Percentiles rank a stretch among this genome's conserved stretches.
These are phyloP conservation scores for Corymbia citriodora DNA, from an alignment of 441 rosid species.

Conservation along the genomic window DNA sequence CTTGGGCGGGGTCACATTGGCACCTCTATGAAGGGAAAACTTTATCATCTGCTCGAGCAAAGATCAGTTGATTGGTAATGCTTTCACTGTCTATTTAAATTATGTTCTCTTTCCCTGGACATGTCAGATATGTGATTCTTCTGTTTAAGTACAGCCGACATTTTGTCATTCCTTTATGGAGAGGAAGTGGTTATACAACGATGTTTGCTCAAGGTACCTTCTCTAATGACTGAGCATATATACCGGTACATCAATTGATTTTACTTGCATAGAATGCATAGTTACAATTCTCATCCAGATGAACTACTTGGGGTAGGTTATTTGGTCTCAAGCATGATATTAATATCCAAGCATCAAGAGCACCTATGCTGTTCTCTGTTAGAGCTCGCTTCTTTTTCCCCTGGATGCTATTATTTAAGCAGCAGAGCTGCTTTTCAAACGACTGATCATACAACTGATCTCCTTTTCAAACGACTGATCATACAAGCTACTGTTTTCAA, in stretches of 20 bases:
- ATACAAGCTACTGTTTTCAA: neutral
- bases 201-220: slow-evolving; percentile 86
- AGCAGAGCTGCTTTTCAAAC: neutral
- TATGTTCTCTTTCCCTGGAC: neutral
- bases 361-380: neutral
- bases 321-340: neutral
- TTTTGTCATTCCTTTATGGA: slow-evolving; percentile 84
- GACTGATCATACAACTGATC: no score
- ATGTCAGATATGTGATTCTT: neutral
- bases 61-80: slow-evolving; percentile 78
- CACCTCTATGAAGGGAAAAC: slow-evolving; percentile 62
- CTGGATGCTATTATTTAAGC: neutral
- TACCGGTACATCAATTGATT: neutral
- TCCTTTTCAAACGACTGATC: neutral
- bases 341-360: neutral
- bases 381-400: neutral
- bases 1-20: slow-evolving; percentile 93
- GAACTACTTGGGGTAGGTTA: neutral
- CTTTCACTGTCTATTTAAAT: neutral
- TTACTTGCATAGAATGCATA: neutral
- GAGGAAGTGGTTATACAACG: slow-evolving; percentile 80
- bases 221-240: neutral
- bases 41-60: slow-evolving; percentile 66
- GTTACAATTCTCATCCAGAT: neutral
- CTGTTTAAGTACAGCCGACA: slow-evolving; percentile 49